phyloP scores from a whole-genome alignment of 192 early-diverging fungal species.

The Powellomyces hirtus region DNA sequence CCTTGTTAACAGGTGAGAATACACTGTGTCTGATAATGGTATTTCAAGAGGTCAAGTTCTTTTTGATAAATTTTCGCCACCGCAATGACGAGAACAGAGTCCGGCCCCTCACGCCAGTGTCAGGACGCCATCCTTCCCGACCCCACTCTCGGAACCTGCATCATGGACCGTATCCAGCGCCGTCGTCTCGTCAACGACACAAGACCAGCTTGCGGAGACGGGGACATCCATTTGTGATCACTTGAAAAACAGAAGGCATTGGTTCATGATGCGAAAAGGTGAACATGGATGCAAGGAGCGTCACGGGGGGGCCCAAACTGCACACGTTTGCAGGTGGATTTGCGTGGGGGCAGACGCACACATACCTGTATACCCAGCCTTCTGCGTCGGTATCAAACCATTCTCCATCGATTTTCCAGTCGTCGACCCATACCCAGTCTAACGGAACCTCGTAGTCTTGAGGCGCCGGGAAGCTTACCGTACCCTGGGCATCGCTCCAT shows the following conservation, averaged over 20 bases:
- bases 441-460: slow-evolving; percentile 54
- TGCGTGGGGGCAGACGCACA: too few relatives aligned
- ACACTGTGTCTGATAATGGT: too few relatives aligned
- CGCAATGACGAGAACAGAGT: too few relatives aligned
- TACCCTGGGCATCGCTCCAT: slow-evolving; percentile 66
- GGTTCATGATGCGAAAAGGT: too few relatives aligned
- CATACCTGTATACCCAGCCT: slow-evolving; percentile 24
- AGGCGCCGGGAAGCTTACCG: slow-evolving; percentile 44
- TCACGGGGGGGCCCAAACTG: background rate
- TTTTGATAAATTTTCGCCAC: too few relatives aligned
- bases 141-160: background rate
- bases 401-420: slow-evolving; percentile 55
- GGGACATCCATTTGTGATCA: slow-evolving; percentile 23
- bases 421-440: slow-evolving; percentile 54
- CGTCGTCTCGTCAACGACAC: slow-evolving; percentile 12
- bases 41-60: too few relatives aligned
- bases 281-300: background rate
- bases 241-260: too few relatives aligned
- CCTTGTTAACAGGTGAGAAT: too few relatives aligned
- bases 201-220: background rate
- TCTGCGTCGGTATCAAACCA: slow-evolving; percentile 29
- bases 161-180: slow-evolving; percentile 16
- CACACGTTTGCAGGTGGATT: too few relatives aligned
- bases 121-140: too few relatives aligned
- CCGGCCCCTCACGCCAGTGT: too few relatives aligned